Evolutionary conservation across 2,329 filamentous ascomycete species (phyloP).

Genomic region (Aspergillus quadrilineatus): DNA sequence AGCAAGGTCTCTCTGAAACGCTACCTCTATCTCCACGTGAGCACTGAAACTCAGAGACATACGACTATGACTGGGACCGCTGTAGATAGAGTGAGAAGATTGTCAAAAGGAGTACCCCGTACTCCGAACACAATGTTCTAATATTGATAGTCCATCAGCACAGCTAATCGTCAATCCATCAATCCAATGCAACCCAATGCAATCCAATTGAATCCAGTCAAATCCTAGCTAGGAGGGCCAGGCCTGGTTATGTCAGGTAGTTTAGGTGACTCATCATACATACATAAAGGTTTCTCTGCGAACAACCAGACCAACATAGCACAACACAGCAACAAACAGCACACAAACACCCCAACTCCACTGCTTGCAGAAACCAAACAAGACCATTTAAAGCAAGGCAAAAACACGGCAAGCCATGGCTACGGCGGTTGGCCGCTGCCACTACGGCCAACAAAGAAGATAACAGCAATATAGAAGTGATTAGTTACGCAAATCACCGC

Average conservation of each 20-base stretch:
- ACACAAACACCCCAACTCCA: slow-evolving; percentile 7
- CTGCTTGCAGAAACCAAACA: slow-evolving; percentile 1
- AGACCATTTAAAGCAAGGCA: neutral
- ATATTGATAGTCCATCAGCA: no score
- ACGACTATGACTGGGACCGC: no score
- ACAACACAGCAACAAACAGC: neutral
- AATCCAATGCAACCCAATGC: neutral
- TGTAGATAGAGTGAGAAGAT: no score
- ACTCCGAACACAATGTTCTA: no score
- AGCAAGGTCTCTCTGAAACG: no score
- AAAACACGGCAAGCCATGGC: neutral
- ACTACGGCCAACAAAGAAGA: neutral
- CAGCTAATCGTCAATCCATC: neutral
- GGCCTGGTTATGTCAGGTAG: neutral
- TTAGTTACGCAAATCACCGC: slow-evolving; percentile 7
- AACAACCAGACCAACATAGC: neutral
- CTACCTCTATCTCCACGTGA: no score
- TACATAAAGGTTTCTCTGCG: neutral
- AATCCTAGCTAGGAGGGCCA: neutral
- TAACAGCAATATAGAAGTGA: neutral
- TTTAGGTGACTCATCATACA: slow-evolving; percentile 2
- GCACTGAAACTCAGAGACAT: no score
- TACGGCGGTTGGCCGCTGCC: neutral
- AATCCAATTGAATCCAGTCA: neutral
- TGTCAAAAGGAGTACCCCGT: no score